Percentiles rank a stretch among this genome's conserved stretches.
Evolutionary conservation across 2,329 filamentous ascomycete species (phyloP).

Genomic region (Coleophoma cylindrospora): DNA sequence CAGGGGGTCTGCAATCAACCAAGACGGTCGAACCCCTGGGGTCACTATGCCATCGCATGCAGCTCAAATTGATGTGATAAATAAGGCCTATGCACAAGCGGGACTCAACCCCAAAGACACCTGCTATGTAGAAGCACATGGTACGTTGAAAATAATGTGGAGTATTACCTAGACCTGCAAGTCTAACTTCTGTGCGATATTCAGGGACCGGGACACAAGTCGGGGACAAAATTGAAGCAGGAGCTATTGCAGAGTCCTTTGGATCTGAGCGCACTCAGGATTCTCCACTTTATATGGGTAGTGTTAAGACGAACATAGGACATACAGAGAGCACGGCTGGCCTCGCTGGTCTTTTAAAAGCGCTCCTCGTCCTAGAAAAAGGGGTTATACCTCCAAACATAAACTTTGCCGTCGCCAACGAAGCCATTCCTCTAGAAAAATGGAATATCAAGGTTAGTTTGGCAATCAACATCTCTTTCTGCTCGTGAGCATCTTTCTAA

Average conservation of each 20-base stretch:
- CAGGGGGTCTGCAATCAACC: conserved; percentile 45
- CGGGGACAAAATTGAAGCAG: conserved; percentile 4
- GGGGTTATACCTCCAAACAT: conserved; percentile 17
- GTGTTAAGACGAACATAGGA: conserved; percentile 16
- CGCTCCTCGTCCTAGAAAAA: conserved; percentile 19
- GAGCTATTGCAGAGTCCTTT: conserved; percentile 1
- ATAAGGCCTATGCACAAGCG: background rate
- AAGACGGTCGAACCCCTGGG: conserved; percentile 53
- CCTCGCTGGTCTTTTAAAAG: conserved; percentile 4
- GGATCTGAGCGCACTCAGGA: background rate
- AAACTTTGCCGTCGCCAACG: background rate
- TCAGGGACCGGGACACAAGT: conserved; percentile 2
- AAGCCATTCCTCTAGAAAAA: conserved; percentile 17
- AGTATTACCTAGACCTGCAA: background rate
- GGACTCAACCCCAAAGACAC: conserved; percentile 1
- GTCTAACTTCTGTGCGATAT: background rate
- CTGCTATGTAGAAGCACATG: conserved; percentile 5
- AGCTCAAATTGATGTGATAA: conserved; percentile 28
- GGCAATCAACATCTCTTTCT: too few species aligned
- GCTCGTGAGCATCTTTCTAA: too few species aligned
- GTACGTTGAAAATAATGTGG: background rate
- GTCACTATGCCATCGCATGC: conserved; percentile 46
- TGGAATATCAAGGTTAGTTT: conserved; percentile 23
- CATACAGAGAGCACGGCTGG: conserved; percentile 10
- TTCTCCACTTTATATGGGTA: background rate